Base-by-base conservation (phyloP, 2,329 filamentous ascomycete species). In the Trichoderma guizhouense region DNA sequence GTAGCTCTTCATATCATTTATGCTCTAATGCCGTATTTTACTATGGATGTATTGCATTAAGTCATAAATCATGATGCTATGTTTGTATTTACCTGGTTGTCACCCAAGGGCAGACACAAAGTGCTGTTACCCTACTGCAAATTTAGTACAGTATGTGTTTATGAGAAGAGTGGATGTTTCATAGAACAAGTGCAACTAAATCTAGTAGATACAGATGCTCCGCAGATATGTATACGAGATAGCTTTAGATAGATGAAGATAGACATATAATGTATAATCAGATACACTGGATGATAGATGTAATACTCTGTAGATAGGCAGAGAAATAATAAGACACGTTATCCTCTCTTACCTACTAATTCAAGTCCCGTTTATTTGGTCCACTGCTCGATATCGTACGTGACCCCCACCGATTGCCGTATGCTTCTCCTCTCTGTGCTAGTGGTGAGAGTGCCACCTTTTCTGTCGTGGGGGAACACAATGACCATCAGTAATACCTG, bases 401-500 rank as follows among this genome's bases (percentile, higher is more conserved):
- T 51, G 66, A 69, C 66, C 66, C 66, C 66, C 66, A 61, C 66
- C n/a, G n/a, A 69, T 21, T 32, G 15, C 57, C 1, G n/a, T n/a
- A 7, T 26, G 8, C 14, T 43, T 43, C 18, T 58, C 26, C 18
- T 43, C n/a, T 51, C 21, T 15, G 11, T 61, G n/a, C 43, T 51
- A 66, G 47, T 43, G 26, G 34, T 32, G 53, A 47, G 28, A 68
- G 32, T 43, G 51, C 65, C 65, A 58, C 65, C 47, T 47, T 58
- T 28, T 34, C 7, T 15, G 18, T 26, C 53, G 66, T 69, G 66
- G 66, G 66, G 66, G 36, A 61, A 39, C 55, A 32, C 11, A 32
- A n/a, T 69, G 18, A 32, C 36, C 15, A 26, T 39, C 32, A 47
- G 32, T 24, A 62, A 30, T 36, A 28, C 7, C 58, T 24, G 65